Percentiles rank a stretch among this genome's conserved stretches.
Evolutionary conservation across 2,329 filamentous ascomycete genomes (phyloP).

Genomic region (Sporothrix sp.): DNA sequence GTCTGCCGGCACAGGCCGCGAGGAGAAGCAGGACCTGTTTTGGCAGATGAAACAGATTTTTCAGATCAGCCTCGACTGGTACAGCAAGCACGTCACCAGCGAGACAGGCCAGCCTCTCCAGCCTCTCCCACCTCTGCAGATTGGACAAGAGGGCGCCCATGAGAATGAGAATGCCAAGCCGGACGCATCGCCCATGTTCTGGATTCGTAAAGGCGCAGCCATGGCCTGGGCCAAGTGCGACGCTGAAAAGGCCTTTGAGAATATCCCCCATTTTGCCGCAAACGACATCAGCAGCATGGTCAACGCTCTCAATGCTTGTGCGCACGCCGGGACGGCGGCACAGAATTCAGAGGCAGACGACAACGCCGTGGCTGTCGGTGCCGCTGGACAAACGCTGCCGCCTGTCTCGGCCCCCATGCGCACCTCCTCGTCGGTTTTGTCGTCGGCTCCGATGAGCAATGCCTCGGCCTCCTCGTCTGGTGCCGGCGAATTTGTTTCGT

Average conservation of each 20-base stretch:
- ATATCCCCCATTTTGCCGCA: neutral
- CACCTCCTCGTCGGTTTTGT: no score
- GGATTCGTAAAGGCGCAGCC: slow-evolving; percentile 5
- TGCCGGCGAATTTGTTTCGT: neutral
- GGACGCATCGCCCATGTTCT: slow-evolving; percentile 6
- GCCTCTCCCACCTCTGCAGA: no score
- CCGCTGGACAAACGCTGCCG: no score
- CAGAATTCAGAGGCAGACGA: neutral
- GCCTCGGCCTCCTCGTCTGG: neutral
- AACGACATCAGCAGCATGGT: slow-evolving; percentile 4
- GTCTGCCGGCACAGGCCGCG: neutral
- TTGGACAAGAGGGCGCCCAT: no score
- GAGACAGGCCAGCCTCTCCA: neutral
- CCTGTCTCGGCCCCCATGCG: neutral
- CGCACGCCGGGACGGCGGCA: neutral
- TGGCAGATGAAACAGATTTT: slow-evolving; percentile 17
- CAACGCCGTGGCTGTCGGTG: no score
- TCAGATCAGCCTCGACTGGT: slow-evolving; percentile 12
- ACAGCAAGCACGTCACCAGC: slow-evolving; percentile 6
- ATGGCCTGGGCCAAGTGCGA: neutral
- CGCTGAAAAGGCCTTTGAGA: neutral
- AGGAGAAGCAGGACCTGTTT: slow-evolving; percentile 14
- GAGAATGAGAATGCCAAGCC: slow-evolving; percentile 3
- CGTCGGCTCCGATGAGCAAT: neutral
- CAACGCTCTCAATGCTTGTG: neutral